A percentile compares a stretch with the other conserved stretches of the same genome.
phyloP scores from a whole-genome alignment of 2,329 filamentous ascomycete genomes.

The Aureobasidium sp. region DNA sequence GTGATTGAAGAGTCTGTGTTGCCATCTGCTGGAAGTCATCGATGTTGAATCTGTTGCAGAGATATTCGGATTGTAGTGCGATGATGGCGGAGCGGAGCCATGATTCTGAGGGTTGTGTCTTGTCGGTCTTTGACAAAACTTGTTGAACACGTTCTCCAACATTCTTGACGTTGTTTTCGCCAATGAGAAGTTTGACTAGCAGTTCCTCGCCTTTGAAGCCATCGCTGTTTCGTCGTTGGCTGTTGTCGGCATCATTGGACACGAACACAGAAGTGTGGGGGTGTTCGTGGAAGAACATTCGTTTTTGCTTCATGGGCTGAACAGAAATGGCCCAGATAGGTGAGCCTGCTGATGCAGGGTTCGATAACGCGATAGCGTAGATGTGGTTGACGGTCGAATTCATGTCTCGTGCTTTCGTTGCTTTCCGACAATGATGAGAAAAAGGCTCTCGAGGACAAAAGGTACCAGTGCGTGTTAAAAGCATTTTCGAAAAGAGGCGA shows the following conservation, averaged over 20 bases:
- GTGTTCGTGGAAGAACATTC: conserved; percentile 2
- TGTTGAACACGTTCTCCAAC: neutral
- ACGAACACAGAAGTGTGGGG: neutral
- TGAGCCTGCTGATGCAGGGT: neutral
- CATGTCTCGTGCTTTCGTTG: neutral
- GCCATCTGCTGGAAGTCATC: neutral
- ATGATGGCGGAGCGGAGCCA: neutral
- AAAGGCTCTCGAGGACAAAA: conserved; percentile 2
- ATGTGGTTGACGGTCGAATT: neutral
- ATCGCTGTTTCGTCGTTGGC: neutral
- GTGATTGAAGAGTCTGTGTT: neutral
- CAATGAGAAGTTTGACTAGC: conserved; percentile 5
- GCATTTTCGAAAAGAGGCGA: neutral
- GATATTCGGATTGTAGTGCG: neutral
- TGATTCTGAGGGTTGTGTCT: neutral
- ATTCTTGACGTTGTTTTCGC: neutral
- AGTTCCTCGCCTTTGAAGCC: neutral
- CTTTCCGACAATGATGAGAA: neutral
- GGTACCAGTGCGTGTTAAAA: neutral
- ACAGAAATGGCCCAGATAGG: conserved; percentile 5
- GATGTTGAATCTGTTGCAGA: neutral
- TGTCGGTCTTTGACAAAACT: neutral
- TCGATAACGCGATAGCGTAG: conserved; percentile 1
- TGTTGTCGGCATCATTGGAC: neutral
- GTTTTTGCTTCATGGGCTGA: conserved; percentile 3